Evolutionary conservation across 2,329 filamentous ascomycete genomes (phyloP).

Genomic region (Didymella pinodella): DNA sequence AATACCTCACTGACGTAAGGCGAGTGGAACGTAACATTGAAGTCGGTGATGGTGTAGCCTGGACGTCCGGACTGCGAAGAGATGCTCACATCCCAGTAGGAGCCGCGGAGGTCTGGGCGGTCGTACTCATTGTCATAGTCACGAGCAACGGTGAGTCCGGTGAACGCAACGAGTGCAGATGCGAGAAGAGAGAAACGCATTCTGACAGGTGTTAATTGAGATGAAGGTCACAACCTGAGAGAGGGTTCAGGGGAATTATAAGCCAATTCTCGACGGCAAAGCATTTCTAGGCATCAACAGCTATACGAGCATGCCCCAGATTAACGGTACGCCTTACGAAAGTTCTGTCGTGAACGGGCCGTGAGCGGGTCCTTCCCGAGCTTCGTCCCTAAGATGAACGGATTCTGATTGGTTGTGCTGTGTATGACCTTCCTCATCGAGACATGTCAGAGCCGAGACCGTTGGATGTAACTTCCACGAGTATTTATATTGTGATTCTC

Average conservation of each 20-base stretch:
- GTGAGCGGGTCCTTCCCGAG: conserved; percentile 1
- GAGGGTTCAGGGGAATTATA: no score
- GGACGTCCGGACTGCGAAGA: conserved; percentile 20
- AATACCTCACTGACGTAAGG: conserved; percentile 1
- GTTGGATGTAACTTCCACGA: not conserved
- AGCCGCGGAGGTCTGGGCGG: conserved; percentile 12
- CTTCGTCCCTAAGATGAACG: not conserved
- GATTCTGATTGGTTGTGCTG: conserved; percentile 2
- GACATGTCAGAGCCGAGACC: not conserved
- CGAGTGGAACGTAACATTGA: conserved; percentile 15
- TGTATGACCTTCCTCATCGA: conserved; percentile 7
- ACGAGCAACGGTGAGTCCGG: not conserved
- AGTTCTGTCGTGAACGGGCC: conserved; percentile 9
- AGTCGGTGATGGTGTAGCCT: conserved; percentile 23
- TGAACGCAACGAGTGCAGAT: conserved; percentile 11
- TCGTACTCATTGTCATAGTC: conserved; percentile 7
- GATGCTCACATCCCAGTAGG: conserved; percentile 26
- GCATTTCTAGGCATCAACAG: conserved; percentile 14
- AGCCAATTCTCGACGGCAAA: not conserved
- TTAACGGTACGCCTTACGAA: conserved; percentile 23
- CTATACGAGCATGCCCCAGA: conserved; percentile 20
- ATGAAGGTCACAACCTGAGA: no score
- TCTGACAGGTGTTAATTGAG: not conserved
- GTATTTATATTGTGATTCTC: not conserved
- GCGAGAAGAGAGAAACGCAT: conserved; percentile 21